Evolutionary conservation across 805 yeast species (phyloP).

Genomic region (Jamesozyma gamospora): DNA sequence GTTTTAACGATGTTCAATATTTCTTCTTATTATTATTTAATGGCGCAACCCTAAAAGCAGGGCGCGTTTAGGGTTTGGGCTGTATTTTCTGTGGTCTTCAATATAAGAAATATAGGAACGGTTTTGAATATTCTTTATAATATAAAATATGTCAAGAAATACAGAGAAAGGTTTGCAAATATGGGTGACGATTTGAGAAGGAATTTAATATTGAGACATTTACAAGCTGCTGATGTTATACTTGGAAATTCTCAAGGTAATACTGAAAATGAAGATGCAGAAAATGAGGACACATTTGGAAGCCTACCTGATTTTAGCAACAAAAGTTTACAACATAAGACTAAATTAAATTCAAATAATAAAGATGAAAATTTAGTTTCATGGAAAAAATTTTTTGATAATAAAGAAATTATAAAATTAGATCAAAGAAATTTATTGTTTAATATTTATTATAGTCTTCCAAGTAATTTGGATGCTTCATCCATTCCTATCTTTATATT

Average conservation of each 20-base stretch:
- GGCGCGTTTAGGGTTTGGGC: too few species aligned
- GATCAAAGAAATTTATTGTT: constrained; percentile 25
- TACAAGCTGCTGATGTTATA: constrained; percentile 6
- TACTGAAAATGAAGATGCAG: not conserved
- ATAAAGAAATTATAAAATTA: constrained; percentile 9
- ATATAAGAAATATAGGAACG: too few species aligned
- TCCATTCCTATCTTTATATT: constrained; percentile 53
- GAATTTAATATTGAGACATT: constrained; percentile 1
- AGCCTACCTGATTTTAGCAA: not conserved
- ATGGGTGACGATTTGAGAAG: constrained; percentile 20
- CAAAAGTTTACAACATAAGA: not conserved
- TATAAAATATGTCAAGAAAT: too few species aligned
- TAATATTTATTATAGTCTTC: constrained; percentile 51
- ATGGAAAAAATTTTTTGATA: constrained; percentile 21
- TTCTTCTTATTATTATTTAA: too few species aligned
- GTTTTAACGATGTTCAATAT: too few species aligned
- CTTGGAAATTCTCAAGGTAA: not conserved
- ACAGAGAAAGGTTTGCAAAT: too few species aligned
- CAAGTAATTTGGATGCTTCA: constrained; percentile 25
- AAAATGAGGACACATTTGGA: constrained; percentile 3
- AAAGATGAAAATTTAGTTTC: not conserved
- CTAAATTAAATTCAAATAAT: not conserved
- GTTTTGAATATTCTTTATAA: too few species aligned
- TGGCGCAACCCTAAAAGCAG: too few species aligned
- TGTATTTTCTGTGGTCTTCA: too few species aligned